Evolutionary conservation across 2,329 filamentous ascomycete genomes (phyloP), one percentile per base, ranked within the genome.

Genomic region (Trichophaea hybrida): DNA sequence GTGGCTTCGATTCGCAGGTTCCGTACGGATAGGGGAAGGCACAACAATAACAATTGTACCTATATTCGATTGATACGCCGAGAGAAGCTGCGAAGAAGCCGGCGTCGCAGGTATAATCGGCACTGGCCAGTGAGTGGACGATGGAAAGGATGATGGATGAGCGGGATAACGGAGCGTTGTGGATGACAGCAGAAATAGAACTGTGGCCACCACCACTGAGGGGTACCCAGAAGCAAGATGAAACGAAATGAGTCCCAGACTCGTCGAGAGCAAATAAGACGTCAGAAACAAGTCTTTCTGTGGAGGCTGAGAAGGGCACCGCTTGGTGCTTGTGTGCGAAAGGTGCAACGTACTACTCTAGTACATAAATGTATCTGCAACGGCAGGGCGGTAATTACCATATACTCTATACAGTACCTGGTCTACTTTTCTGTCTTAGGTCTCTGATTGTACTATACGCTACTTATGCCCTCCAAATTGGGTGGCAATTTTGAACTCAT

Each of bases 71-170:
- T 24, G 44, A 49, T 53, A 10, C 32, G 32, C 50, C 10, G 34
- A 37, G 13, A 33, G n/a, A 53, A 4, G 34, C 50, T 53, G 50
- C 50, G 50, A 53, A 32, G 31, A 37, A 35, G 24, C 50, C 50
- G 34, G 50, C 50, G 50, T 35, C 50, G 50, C 50, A 53, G 50
- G 50, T 53, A 35, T 53, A 53, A 53, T n/a, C 50, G 33, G 33
- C 37, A 37, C 8, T 13, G 50, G 13, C 50, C 50, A 53, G 33
- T 37, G 50, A 37, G 13, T n/a, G 24, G 13, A 12, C 48, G 48
- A 17, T 12, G 40, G 24, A 6, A 6, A 12, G 24, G n/a, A 12
- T 6, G 5, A 17, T 6, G 10, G 40, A 12, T 13, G 40, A 2
- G n/a, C 12, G 5, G 48, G 48, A 24, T 17, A 5, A 12, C 6